Evolutionary conservation across 179 eudicot species (phyloP).

Genomic region (Silene noctiflora): DNA sequence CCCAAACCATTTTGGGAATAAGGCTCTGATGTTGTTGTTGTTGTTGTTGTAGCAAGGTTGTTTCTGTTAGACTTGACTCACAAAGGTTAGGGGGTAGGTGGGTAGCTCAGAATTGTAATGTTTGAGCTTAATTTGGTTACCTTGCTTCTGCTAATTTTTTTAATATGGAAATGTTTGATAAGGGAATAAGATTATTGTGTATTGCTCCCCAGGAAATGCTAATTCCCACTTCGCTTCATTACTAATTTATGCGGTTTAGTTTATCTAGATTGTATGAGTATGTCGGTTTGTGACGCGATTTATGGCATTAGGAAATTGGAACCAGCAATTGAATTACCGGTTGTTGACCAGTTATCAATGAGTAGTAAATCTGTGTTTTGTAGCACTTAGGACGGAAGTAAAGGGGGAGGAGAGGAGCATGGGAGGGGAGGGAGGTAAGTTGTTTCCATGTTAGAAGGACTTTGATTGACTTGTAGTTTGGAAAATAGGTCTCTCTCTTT

Average conservation of each 20-base stretch:
- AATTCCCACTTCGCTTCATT: background rate
- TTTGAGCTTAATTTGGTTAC: background rate
- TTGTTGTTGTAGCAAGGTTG: too few species aligned
- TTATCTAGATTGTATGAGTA: background rate
- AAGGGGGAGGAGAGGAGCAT: too few species aligned
- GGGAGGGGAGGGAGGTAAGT: too few species aligned
- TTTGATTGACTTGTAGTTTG: too few species aligned
- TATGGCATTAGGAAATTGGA: background rate
- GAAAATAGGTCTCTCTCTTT: too few species aligned
- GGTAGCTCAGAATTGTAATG: background rate
- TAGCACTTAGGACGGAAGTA: too few species aligned
- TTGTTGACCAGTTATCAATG: background rate
- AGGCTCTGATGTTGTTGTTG: too few species aligned
- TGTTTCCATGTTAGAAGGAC: too few species aligned
- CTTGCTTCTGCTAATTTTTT: background rate
- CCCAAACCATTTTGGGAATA: too few species aligned
- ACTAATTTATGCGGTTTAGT: background rate
- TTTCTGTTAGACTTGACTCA: background rate
- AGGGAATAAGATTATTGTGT: background rate
- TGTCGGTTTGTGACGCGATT: background rate
- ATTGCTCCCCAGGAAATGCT: background rate
- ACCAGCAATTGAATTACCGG: background rate
- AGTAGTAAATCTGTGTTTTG: too few species aligned
- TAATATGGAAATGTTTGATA: background rate
- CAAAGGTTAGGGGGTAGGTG: too few species aligned